phyloP scores from a whole-genome alignment of 2,329 filamentous ascomycete species.

The Grosmannia penicillata region DNA sequence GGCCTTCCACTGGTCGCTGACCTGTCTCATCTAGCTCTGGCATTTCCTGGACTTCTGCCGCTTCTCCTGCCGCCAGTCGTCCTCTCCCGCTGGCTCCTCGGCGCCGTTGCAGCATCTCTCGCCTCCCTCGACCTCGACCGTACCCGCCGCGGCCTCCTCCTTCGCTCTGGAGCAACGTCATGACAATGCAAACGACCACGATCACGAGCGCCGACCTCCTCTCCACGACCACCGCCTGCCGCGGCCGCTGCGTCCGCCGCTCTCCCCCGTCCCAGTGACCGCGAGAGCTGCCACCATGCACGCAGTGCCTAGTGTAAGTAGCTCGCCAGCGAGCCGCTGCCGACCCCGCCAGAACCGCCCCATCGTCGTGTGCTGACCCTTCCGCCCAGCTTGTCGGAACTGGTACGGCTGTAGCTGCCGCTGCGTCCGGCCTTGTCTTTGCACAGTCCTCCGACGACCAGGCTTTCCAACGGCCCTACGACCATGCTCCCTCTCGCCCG shows the following conservation, averaged over 20 bases:
- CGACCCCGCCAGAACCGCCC: too few species aligned
- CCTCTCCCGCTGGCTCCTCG: too few species aligned
- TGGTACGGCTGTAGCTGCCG: conserved; percentile 45
- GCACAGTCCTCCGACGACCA: conserved; percentile 34
- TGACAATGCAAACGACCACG: conserved; percentile 23
- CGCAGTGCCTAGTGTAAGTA: conserved; percentile 31
- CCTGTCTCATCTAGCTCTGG: too few species aligned
- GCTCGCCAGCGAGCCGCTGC: not conserved
- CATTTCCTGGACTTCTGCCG: too few species aligned
- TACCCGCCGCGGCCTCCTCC: not conserved
- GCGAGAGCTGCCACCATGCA: conserved; percentile 20
- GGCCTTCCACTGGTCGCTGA: too few species aligned
- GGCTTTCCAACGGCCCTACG: conserved; percentile 13
- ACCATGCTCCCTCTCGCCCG: conserved; percentile 3
- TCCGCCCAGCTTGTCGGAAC: conserved; percentile 43
- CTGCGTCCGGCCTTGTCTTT: conserved; percentile 43
- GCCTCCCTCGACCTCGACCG: not conserved
- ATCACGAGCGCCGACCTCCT: conserved; percentile 17
- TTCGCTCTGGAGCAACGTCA: conserved; percentile 14
- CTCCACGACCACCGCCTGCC: conserved; percentile 15
- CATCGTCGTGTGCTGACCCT: not conserved
- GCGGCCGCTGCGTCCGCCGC: conserved; percentile 15
- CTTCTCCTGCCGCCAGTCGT: too few species aligned
- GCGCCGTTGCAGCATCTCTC: not conserved
- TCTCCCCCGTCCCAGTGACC: conserved; percentile 6